Evolutionary conservation across 2,329 filamentous ascomycete species (phyloP), one percentile per base, ranked within the genome.

Genomic region (Orbilia oligospora): DNA sequence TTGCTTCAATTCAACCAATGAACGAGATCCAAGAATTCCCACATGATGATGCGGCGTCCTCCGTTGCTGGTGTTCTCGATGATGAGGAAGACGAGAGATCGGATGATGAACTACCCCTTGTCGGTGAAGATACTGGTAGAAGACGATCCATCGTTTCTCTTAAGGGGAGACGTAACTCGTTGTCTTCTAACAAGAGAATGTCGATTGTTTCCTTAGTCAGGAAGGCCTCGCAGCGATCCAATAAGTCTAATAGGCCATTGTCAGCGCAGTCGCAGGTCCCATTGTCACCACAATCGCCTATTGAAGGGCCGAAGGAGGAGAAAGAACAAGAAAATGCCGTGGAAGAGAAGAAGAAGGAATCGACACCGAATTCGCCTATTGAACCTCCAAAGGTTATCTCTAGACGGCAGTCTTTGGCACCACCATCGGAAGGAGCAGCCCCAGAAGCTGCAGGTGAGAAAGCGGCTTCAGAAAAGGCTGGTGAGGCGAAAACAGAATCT

Each of bases 21-120:
- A 84, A 76, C 76, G 82, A 20, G 77, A 84, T 55, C 78, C 83
- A 38, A 83, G 86, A 16, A 83, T 85, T 77, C 84, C 51, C 71
- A 36, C 41, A 81, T 61, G 61, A 82, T 36, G 81, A 87, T 75
- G 82, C 83, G 41, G 84, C 84, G n/a, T 87, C 86, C 10, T 87
- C 86, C n/a, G 80, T 87, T 56, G 86, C 85, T 14, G 87, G 86
- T 24, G 87, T 86, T 0, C 88, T 91, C 81, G 90, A 91, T 16
- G 90, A 91, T 71, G 85, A 87, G 36, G 87, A 90, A 30, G 87
- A 87, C 10, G 87, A 87, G n/a, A 82, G 84, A 10, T 78, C 83
- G 5, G 84, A 84, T 1, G 41, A 84, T 27, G 82, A 82, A 30
- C 18, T 78, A 30, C 73, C 72, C 10, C 73, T 80, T 22, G 68